Conservation (phyloP, 2,329 filamentous ascomycete genomes). For the Pyrenochaeta sp. region DNA sequence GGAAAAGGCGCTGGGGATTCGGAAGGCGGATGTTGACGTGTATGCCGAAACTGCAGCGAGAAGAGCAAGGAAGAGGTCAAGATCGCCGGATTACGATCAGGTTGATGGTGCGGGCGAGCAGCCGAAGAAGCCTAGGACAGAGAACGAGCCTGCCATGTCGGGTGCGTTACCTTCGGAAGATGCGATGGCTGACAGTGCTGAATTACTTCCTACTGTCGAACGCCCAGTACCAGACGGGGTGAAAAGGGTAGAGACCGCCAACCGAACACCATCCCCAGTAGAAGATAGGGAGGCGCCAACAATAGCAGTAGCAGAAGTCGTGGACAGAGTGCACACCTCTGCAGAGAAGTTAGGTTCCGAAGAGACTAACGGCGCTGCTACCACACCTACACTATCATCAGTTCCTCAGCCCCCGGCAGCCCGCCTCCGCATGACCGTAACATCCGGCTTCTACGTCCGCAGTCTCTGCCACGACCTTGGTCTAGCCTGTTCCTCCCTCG, state of each 20-base stretch:
- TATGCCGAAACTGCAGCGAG: slow-evolving; percentile 33
- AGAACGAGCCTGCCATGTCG: slow-evolving; percentile 44
- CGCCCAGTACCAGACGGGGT: neutral
- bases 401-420: slow-evolving; percentile 68
- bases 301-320: neutral
- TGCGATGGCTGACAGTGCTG: slow-evolving; percentile 4
- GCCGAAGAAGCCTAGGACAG: slow-evolving; percentile 35
- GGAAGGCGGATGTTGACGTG: slow-evolving; percentile 38
- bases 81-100: slow-evolving; percentile 20
- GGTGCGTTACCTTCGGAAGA: slow-evolving; percentile 38
- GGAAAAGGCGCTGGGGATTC: slow-evolving; percentile 66
- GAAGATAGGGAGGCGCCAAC: slow-evolving; percentile 2
- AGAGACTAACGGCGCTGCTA: neutral
- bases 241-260: neutral
- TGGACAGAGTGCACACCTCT: neutral
- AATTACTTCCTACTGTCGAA: neutral
- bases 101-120: slow-evolving; percentile 26
- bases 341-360: neutral
- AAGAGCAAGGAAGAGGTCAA: slow-evolving; percentile 34
- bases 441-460: slow-evolving; percentile 95
- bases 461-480: slow-evolving; percentile 94
- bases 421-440: slow-evolving; percentile 87
- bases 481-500: slow-evolving; percentile 79
- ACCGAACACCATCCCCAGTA: neutral
- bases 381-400: neutral